A percentile compares a stretch with the other conserved stretches of the same genome.
Conservation (phyloP, 495 filamentous ascomycete species). For the Xylaria longipes region DNA sequence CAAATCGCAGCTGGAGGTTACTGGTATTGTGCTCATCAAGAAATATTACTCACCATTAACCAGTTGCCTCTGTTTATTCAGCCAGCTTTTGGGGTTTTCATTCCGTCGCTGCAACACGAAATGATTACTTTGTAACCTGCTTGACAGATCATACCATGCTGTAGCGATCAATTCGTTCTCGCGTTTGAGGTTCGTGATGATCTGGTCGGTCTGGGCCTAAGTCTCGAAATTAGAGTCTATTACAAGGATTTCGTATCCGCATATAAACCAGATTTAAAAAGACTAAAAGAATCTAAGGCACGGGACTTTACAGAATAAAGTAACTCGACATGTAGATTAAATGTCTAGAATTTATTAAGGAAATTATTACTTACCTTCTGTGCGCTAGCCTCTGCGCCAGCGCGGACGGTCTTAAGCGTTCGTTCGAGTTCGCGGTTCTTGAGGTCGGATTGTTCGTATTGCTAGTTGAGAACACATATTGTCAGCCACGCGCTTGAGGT, state of each 20-base stretch:
- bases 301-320: slow-evolving; percentile 19
- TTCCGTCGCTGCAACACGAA: slow-evolving; percentile 75
- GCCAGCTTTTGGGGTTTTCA: slow-evolving; percentile 85
- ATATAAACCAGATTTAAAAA: neutral
- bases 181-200: slow-evolving; percentile 73
- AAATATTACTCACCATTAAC: slow-evolving; percentile 58
- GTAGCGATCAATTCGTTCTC: slow-evolving; percentile 86
- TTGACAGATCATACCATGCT: slow-evolving; percentile 90
- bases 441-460: slow-evolving; percentile 57
- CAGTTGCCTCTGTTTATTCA: slow-evolving; percentile 83
- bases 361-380: slow-evolving; percentile 53
- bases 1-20: no score
- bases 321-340: slow-evolving; percentile 1
- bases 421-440: slow-evolving; percentile 56
- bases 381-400: slow-evolving; percentile 49
- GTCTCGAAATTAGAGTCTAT: slow-evolving; percentile 28
- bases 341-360: neutral
- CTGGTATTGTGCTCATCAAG: neutral
- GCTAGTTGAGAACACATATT: slow-evolving; percentile 37
- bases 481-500: slow-evolving; percentile 20
- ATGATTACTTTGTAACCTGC: slow-evolving; percentile 85
- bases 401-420: slow-evolving; percentile 53
- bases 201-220: slow-evolving; percentile 64
- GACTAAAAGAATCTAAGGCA: slow-evolving; percentile 1
- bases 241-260: neutral